These are phyloP conservation scores for Xylaria grammica DNA, from an alignment of 495 filamentous ascomycete species.

Conservation along the genomic window DNA sequence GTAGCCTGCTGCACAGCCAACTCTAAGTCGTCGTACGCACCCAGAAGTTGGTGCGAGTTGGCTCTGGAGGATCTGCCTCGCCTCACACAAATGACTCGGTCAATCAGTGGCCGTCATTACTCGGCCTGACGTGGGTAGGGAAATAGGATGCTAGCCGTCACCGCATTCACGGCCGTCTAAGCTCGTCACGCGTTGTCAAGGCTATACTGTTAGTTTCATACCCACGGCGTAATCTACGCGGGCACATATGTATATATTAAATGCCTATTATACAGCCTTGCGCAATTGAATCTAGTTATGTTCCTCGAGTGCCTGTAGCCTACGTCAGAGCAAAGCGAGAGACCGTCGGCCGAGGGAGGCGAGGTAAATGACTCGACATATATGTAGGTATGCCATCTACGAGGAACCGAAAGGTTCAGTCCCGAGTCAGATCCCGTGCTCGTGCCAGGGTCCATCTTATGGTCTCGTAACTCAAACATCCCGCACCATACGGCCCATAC, in stretches of 20 bases:
- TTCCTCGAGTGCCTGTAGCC: background rate
- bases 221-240: too few relatives aligned
- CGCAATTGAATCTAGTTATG: too few relatives aligned
- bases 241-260: too few relatives aligned
- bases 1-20: slow-evolving; percentile 4
- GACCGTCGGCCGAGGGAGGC: background rate
- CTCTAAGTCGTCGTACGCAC: background rate
- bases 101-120: background rate
- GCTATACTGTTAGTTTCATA: background rate
- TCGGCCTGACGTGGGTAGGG: slow-evolving; percentile 7
- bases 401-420: background rate
- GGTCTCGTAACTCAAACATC: background rate
- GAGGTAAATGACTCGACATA: background rate
- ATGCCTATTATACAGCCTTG: too few relatives aligned
- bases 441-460: background rate
- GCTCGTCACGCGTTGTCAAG: too few relatives aligned
- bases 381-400: background rate
- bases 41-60: background rate
- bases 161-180: background rate
- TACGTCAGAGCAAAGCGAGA: background rate
- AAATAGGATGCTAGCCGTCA: background rate
- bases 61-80: slow-evolving; percentile 11
- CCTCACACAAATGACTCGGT: background rate
- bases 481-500: background rate
- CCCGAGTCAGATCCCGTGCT: background rate